Evolutionary conservation across 805 yeast genomes (phyloP).

Genomic region (Saccharomycopsis sp.): DNA sequence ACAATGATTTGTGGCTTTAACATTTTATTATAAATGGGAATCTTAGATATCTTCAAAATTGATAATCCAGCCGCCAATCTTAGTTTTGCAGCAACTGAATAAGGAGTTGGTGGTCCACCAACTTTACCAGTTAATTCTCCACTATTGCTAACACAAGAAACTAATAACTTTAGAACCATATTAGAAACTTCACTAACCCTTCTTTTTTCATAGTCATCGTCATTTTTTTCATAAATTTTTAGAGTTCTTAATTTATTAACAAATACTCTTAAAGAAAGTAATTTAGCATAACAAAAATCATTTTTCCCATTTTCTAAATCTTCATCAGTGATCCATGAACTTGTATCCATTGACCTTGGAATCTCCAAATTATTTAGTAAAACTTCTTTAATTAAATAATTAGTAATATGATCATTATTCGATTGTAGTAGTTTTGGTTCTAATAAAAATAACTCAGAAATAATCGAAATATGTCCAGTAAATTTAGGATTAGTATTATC

Average conservation of each 20-base stretch:
- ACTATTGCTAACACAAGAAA: constrained; percentile 58
- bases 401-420: constrained; percentile 47
- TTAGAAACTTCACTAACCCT: constrained; percentile 32
- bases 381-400: constrained; percentile 49
- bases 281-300: constrained; percentile 35
- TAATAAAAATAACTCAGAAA: constrained; percentile 47
- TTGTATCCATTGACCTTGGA: constrained; percentile 38
- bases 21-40: constrained; percentile 38
- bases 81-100: constrained; percentile 44
- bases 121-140: constrained; percentile 59
- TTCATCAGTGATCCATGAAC: constrained; percentile 43
- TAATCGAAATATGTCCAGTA: constrained; percentile 45
- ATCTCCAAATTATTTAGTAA: constrained; percentile 51
- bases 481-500: constrained; percentile 29
- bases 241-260: constrained; percentile 44
- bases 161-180: constrained; percentile 57
- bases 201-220: too few relatives aligned
- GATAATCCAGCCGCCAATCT: constrained; percentile 59
- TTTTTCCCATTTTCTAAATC: constrained; percentile 26
- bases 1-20: constrained; percentile 43
- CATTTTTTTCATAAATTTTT: constrained; percentile 10
- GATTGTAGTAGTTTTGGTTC: constrained; percentile 41
- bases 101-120: constrained; percentile 50
- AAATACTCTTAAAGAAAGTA: constrained; percentile 43
- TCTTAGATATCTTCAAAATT: constrained; percentile 53